Conservation (phyloP, 2,329 filamentous ascomycete genomes). For the Cercospora citrullina region DNA sequence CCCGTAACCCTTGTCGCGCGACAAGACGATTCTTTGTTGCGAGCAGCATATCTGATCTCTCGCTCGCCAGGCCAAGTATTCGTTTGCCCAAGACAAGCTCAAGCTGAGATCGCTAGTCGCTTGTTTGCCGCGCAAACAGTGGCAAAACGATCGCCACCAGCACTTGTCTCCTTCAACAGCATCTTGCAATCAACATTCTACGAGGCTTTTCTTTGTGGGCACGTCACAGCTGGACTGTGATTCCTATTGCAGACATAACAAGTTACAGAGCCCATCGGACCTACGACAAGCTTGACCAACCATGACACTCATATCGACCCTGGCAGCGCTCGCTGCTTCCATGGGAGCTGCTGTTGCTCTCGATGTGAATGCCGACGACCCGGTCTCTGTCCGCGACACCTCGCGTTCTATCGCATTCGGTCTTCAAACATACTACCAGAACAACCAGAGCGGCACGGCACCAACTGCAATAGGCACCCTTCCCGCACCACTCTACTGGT, state of each 20-base stretch:
- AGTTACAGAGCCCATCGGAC: background rate
- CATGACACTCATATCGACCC: slow-evolving; percentile 21
- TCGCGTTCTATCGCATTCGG: slow-evolving; percentile 37
- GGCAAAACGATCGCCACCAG: slow-evolving; percentile 10
- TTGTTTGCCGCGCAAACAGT: slow-evolving; percentile 12
- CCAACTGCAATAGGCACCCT: slow-evolving; percentile 42
- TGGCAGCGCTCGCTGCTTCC: slow-evolving; percentile 13
- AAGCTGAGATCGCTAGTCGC: background rate
- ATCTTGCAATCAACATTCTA: background rate
- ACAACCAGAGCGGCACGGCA: slow-evolving; percentile 37
- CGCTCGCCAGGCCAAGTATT: slow-evolving; percentile 8
- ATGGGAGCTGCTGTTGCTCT: slow-evolving; percentile 20
- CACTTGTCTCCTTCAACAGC: background rate
- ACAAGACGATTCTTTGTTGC: slow-evolving; percentile 7
- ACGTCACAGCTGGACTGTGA: background rate
- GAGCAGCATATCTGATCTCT: background rate
- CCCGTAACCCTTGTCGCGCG: background rate
- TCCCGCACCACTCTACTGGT: slow-evolving; percentile 50
- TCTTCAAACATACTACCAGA: slow-evolving; percentile 40
- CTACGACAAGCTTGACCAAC: background rate
- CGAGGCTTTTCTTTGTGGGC: background rate
- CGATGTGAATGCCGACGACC: slow-evolving; percentile 25
- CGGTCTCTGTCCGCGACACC: slow-evolving; percentile 38
- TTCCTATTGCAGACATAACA: background rate
- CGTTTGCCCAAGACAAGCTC: slow-evolving; percentile 1